These are phyloP conservation scores for Kwoniella dendrophila DNA, from an alignment of 768 basidiomycete species.

Conservation along the genomic window DNA sequence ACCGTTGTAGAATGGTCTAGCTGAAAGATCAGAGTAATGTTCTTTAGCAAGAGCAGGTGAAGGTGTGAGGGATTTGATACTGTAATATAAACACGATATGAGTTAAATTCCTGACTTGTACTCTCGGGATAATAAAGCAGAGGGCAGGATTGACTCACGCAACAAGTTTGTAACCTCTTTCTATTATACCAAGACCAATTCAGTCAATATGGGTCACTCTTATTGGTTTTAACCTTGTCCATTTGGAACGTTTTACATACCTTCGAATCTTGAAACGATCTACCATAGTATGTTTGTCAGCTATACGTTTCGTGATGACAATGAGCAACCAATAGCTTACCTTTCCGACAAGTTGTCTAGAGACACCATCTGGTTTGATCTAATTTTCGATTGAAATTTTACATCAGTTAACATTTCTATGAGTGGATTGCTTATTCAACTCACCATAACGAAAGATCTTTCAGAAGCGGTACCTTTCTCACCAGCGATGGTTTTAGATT, in stretches of 20 bases:
- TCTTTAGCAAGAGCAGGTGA: constrained; percentile 33
- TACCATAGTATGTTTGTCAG: too few species aligned
- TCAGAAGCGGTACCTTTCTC: constrained; percentile 49
- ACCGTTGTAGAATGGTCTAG: constrained; percentile 43
- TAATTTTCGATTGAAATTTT: not conserved
- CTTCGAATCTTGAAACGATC: constrained; percentile 51
- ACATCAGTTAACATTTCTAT: not conserved
- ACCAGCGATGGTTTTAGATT: constrained; percentile 49
- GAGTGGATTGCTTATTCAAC: constrained; percentile 5
- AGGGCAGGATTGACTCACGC: constrained; percentile 23
- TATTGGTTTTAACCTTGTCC: too few species aligned
- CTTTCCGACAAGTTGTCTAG: constrained; percentile 51
- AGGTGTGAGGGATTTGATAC: constrained; percentile 46
- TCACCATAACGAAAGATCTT: constrained; percentile 50
- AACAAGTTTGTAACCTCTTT: constrained; percentile 53
- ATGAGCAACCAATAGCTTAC: constrained; percentile 27
- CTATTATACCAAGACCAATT: not conserved
- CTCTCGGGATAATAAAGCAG: not conserved
- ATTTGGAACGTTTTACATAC: too few species aligned
- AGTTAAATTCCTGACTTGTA: not conserved
- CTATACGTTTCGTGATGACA: too few species aligned
- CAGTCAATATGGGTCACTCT: not conserved
- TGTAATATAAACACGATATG: constrained; percentile 1
- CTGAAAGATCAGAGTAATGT: constrained; percentile 36
- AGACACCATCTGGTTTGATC: constrained; percentile 54